Evolutionary conservation across 768 basidiomycete genomes (phyloP), one percentile per base, ranked within the genome.

Genomic region (Macrolepiota fuliginosa): DNA sequence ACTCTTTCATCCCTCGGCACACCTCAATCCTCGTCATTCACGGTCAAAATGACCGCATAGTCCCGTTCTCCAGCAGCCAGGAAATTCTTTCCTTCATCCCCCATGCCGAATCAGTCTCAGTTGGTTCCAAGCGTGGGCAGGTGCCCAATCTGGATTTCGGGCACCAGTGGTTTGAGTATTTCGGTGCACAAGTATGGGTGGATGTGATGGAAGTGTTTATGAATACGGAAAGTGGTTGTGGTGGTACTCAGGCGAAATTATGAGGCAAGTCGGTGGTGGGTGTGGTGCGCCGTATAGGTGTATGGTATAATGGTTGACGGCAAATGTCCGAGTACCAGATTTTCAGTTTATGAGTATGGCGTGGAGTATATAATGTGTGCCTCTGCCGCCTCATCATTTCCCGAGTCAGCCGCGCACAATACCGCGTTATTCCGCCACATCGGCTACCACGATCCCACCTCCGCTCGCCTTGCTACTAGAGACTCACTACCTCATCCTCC

Each of bases 131-230:
- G 3, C 69, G 68, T 6, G 79, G 76, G 0, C 72, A 76, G 58
- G 68, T 81, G 15, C 73, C 75, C 17, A 70, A 54, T 59, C 65
- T 73, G 36, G 72, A 68, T 2, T 80, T 81, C 61, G 80, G 80
- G 2, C 79, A 80, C 64, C 65, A 75, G 39, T 81, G 78, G 80
- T 77, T 72, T 60, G 81, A 81, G 63, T 82, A 81, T 63, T 81
- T 81, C 58, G 74, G 74, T 62, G 66, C 75, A 10, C 65, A 69
- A 52, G 70, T 79, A 37, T 81, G 80, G 79, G 63, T 64, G 22
- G 72, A 74, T 50, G 76, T 77, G 5, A 63, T 80, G 1, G 74
- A 77, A 57, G 65, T 61, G 32, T 81, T 80, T 57, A 62, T 60
- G 53, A 47, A n/a, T n/a, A n/a, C n/a, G n/a, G n/a, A n/a, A n/a